phyloP scores from a whole-genome alignment of 2,329 filamentous ascomycete species.

The Botryotinia globosa region DNA sequence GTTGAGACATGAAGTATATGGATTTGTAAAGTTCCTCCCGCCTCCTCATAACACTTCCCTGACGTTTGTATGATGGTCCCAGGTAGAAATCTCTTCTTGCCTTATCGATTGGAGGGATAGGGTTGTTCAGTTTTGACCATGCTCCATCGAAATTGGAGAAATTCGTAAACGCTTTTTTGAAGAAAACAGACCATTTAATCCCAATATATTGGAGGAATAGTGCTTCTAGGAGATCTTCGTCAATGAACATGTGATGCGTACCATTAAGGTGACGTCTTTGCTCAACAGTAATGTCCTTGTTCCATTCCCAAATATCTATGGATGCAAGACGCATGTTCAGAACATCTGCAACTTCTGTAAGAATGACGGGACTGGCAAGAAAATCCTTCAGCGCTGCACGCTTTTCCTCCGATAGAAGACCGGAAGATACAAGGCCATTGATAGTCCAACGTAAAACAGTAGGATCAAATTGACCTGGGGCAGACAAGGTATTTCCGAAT shows the following conservation, averaged over 20 bases:
- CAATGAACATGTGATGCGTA: conserved; percentile 59
- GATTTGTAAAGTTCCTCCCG: conserved; percentile 32
- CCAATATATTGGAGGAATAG: conserved; percentile 55
- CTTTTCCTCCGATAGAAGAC: conserved; percentile 53
- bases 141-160: conserved; percentile 31
- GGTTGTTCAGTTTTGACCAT: conserved; percentile 29
- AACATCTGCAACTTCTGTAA: conserved; percentile 55
- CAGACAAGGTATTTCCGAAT: conserved; percentile 37
- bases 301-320: conserved; percentile 53
- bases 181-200: conserved; percentile 48
- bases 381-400: conserved; percentile 50
- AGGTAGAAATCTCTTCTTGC: conserved; percentile 34
- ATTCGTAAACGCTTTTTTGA: conserved; percentile 44
- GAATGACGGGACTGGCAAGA: conserved; percentile 47
- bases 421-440: conserved; percentile 47
- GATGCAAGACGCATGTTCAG: conserved; percentile 54
- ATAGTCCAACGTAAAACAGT: conserved; percentile 46
- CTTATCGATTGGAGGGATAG: conserved; percentile 25
- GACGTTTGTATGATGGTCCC: conserved; percentile 23
- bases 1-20: conserved; percentile 36
- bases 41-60: conserved; percentile 29
- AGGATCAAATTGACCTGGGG: conserved; percentile 42
- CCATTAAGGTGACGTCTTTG: conserved; percentile 56
- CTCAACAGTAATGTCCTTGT: conserved; percentile 46
- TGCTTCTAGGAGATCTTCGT: conserved; percentile 56